phyloP scores from a whole-genome alignment of 176 grass and related monocot species.

The Eragrostis curvula region DNA sequence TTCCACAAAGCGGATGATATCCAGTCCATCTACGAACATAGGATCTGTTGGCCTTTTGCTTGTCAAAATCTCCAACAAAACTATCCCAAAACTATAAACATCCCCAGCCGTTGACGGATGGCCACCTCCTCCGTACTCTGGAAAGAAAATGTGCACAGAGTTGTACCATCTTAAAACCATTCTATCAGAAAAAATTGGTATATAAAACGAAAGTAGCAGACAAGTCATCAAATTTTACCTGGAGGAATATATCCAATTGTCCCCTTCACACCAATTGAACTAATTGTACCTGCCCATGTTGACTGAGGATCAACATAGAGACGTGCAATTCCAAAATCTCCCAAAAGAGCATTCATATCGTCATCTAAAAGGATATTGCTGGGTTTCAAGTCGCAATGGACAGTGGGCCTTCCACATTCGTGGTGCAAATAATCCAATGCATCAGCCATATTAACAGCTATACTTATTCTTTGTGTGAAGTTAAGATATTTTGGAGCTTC shows the following conservation, averaged over 20 bases:
- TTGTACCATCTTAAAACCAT: no score
- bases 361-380: slow-evolving; percentile 54
- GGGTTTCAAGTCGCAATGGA: slow-evolving; percentile 62
- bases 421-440: slow-evolving; percentile 60
- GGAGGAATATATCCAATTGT: slow-evolving; percentile 67
- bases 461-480: slow-evolving; percentile 43
- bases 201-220: no score
- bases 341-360: slow-evolving; percentile 24
- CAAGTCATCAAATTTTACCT: slow-evolving; percentile 52
- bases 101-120: not conserved
- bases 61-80: not conserved
- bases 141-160: no score
- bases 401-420: not conserved
- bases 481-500: slow-evolving; percentile 22
- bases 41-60: not conserved
- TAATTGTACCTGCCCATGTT: no score
- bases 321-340: slow-evolving; percentile 59
- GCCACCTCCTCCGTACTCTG: no score
- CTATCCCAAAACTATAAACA: slow-evolving; percentile 1
- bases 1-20: not conserved
- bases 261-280: not conserved
- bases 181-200: no score
- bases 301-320: no score
- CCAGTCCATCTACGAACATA: not conserved
- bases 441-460: slow-evolving; percentile 37